phyloP scores from a whole-genome alignment of 495 filamentous ascomycete species.

The Pseudoneurospora amorphoporcata region DNA sequence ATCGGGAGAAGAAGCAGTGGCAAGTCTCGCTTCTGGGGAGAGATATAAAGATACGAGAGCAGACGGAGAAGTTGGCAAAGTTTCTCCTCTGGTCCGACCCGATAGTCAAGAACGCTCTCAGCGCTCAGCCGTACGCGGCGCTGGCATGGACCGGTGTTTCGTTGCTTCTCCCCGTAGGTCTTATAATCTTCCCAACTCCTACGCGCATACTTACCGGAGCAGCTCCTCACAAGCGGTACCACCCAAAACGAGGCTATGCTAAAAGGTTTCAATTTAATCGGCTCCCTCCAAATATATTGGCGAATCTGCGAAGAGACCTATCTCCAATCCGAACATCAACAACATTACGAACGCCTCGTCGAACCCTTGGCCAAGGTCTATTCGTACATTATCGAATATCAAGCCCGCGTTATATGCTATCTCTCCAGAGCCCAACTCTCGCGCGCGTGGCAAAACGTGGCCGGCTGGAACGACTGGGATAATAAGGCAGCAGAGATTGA shows the following conservation, averaged over 20 bases:
- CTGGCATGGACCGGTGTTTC: slow-evolving; percentile 24
- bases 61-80: slow-evolving; percentile 21
- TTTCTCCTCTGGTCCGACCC: slow-evolving; percentile 22
- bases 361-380: slow-evolving; percentile 16
- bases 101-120: slow-evolving; percentile 18
- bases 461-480: slow-evolving; percentile 11
- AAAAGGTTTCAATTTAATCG: slow-evolving; percentile 12
- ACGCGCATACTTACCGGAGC: not conserved
- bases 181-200: slow-evolving; percentile 1
- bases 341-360: slow-evolving; percentile 3
- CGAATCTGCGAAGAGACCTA: slow-evolving; percentile 14
- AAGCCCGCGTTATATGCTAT: slow-evolving; percentile 23
- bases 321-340: slow-evolving; percentile 2
- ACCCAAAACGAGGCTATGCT: slow-evolving; percentile 17
- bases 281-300: slow-evolving; percentile 12
- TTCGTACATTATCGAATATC: slow-evolving; percentile 25
- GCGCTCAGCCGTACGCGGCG: slow-evolving; percentile 22
- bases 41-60: slow-evolving; percentile 15
- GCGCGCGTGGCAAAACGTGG: slow-evolving; percentile 17
- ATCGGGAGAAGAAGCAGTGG: slow-evolving; percentile 20
- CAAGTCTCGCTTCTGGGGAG: slow-evolving; percentile 8
- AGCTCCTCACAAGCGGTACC: slow-evolving; percentile 16
- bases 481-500: slow-evolving; percentile 12
- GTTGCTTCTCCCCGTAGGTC: slow-evolving; percentile 20
- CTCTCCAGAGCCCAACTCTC: slow-evolving; percentile 18